Percentiles rank a stretch among this genome's conserved stretches.
Evolutionary conservation across 441 rosid genomes (phyloP).

Genomic region (Caryocar brasiliense): DNA sequence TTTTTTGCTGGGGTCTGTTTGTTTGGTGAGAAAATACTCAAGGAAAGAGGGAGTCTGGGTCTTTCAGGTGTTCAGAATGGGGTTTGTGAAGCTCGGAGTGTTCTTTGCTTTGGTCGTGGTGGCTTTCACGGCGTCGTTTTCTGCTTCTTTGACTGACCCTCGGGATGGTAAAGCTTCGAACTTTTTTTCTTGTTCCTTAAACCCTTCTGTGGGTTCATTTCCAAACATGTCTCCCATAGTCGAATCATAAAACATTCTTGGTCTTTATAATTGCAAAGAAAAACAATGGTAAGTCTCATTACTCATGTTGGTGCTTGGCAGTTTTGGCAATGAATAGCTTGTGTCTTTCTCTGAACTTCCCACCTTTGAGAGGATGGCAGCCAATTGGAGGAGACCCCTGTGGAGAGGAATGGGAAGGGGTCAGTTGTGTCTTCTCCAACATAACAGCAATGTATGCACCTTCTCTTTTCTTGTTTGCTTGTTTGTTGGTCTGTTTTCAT

Average conservation of each 20-base stretch:
- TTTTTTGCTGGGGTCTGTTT: too few relatives aligned
- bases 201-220: neutral
- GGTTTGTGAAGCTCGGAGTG: conserved; percentile 19
- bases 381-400: conserved; percentile 94
- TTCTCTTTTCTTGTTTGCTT: neutral
- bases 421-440: conserved; percentile 61
- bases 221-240: too few relatives aligned
- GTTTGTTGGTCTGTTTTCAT: neutral
- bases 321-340: conserved; percentile 67
- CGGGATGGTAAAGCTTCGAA: conserved; percentile 62
- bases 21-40: conserved; percentile 9
- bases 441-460: conserved; percentile 57
- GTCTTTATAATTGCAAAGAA: neutral
- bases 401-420: conserved; percentile 79
- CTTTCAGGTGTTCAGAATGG: conserved; percentile 21
- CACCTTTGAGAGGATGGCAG: conserved; percentile 61
- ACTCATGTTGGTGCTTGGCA: conserved; percentile 12
- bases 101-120: conserved; percentile 28
- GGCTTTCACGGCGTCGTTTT: conserved; percentile 35
- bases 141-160: conserved; percentile 45
- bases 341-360: conserved; percentile 48
- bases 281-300: neutral
- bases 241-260: too few relatives aligned
- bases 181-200: neutral
- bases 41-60: conserved; percentile 2